Conservation (phyloP, 2,329 filamentous ascomycete species). For the Aspergillus sp. region DNA sequence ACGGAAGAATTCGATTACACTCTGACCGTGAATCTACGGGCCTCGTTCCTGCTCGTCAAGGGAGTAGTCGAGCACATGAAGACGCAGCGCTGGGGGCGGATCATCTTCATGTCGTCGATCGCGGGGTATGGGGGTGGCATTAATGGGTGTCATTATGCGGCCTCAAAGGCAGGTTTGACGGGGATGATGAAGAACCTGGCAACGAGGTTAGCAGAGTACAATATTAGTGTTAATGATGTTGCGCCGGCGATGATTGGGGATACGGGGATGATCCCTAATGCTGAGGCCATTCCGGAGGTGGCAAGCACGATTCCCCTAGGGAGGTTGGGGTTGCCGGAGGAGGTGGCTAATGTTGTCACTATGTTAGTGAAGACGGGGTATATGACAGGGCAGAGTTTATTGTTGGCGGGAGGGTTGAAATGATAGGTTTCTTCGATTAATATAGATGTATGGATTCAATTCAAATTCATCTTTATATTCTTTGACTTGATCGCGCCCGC, state of each 20-base stretch:
- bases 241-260: slow-evolving; percentile 69
- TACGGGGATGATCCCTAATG: slow-evolving; percentile 63
- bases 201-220: slow-evolving; percentile 58
- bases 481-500: no score
- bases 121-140: slow-evolving; percentile 64
- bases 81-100: slow-evolving; percentile 61
- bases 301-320: slow-evolving; percentile 62
- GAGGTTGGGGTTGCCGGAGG: slow-evolving; percentile 58
- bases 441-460: no score
- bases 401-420: slow-evolving; percentile 57
- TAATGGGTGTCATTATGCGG: slow-evolving; percentile 62
- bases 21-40: slow-evolving; percentile 62
- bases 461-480: no score
- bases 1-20: slow-evolving; percentile 67
- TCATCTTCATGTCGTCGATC: slow-evolving; percentile 66
- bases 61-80: slow-evolving; percentile 63
- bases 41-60: slow-evolving; percentile 64
- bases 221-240: slow-evolving; percentile 69
- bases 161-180: slow-evolving; percentile 63
- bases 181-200: slow-evolving; percentile 68
- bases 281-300: slow-evolving; percentile 59
- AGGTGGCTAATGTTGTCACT: slow-evolving; percentile 62
- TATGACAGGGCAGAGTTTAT: slow-evolving; percentile 58
- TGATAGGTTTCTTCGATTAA: slow-evolving; percentile 22
- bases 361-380: slow-evolving; percentile 65